These are phyloP conservation scores for Leccinum truebloodii DNA, from an alignment of 768 basidiomycete species.

Conservation along the genomic window DNA sequence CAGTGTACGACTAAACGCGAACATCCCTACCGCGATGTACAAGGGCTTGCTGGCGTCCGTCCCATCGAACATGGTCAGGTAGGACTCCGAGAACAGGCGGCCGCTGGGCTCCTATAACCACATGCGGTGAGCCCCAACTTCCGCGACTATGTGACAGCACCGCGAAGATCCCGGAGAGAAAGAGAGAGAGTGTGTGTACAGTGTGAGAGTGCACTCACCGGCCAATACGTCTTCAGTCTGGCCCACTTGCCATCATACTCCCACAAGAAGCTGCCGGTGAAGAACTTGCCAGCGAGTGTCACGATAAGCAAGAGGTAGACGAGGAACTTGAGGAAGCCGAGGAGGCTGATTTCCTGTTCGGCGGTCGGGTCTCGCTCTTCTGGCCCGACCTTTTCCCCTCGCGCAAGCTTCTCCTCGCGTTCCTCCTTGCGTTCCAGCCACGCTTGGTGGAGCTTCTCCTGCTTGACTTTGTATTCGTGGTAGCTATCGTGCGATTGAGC, in stretches of 20 bases:
- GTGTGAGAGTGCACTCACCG: conserved; percentile 42
- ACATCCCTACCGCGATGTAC: conserved; percentile 74
- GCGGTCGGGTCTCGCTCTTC: conserved; percentile 74
- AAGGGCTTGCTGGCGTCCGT: conserved; percentile 61
- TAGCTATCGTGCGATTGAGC: conserved; percentile 44
- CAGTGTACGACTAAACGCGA: conserved; percentile 9
- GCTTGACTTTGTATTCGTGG: conserved; percentile 63
- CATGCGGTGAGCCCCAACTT: not conserved
- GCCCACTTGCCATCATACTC: conserved; percentile 71
- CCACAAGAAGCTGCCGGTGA: conserved; percentile 88
- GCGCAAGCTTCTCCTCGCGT: conserved; percentile 70
- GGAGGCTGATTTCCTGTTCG: conserved; percentile 61
- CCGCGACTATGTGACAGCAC: not conserved
- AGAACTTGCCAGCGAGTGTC: conserved; percentile 72
- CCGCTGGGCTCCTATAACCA: conserved; percentile 48
- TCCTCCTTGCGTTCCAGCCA: conserved; percentile 73
- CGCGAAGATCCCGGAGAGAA: not conserved
- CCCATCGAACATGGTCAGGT: conserved; percentile 73
- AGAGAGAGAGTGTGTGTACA: not conserved
- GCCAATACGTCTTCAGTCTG: conserved; percentile 60
- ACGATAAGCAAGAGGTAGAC: conserved; percentile 53
- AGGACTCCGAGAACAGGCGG: conserved; percentile 71
- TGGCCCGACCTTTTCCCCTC: conserved; percentile 72
- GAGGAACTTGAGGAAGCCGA: conserved; percentile 70
- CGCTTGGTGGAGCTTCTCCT: conserved; percentile 57